phyloP scores from a whole-genome alignment of 768 basidiomycete genomes.

The Grammothele lineata region DNA sequence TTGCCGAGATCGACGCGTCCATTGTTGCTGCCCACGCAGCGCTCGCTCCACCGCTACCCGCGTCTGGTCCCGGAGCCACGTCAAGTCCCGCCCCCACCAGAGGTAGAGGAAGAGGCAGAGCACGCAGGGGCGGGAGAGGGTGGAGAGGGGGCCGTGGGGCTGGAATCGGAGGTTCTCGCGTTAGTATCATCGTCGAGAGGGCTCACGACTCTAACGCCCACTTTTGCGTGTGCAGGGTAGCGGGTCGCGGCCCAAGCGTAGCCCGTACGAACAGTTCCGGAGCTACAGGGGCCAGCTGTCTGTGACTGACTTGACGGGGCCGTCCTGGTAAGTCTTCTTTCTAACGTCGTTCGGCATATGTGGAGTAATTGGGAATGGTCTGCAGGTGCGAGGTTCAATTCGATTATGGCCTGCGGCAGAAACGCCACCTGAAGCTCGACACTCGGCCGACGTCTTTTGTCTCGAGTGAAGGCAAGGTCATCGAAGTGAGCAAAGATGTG shows the following conservation, averaged over 20 bases:
- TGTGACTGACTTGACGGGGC: constrained; percentile 60
- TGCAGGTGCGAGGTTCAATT: constrained; percentile 76
- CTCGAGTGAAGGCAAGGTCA: constrained; percentile 55
- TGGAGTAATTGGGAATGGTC: background rate
- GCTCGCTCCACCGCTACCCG: background rate
- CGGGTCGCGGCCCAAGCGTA: background rate
- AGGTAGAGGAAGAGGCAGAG: background rate
- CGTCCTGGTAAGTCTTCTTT: constrained; percentile 47
- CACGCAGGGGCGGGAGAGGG: background rate
- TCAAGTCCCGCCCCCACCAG: background rate
- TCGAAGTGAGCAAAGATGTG: constrained; percentile 46
- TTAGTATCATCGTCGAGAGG: constrained; percentile 21
- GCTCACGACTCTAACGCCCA: background rate
- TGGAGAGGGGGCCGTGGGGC: background rate
- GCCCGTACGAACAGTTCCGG: constrained; percentile 43
- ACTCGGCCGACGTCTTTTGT: constrained; percentile 53
- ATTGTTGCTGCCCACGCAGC: constrained; percentile 12
- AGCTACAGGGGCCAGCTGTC: constrained; percentile 39
- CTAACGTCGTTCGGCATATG: background rate
- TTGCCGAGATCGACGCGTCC: constrained; percentile 44
- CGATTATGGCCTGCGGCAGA: constrained; percentile 68
- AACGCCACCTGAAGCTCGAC: constrained; percentile 43
- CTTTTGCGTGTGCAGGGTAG: too few relatives aligned
- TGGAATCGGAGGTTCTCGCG: constrained; percentile 18
- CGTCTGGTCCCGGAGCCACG: background rate